phyloP scores from a whole-genome alignment of 1,139 yeast genomes.

The Hemisphaericaspora subhashii region DNA sequence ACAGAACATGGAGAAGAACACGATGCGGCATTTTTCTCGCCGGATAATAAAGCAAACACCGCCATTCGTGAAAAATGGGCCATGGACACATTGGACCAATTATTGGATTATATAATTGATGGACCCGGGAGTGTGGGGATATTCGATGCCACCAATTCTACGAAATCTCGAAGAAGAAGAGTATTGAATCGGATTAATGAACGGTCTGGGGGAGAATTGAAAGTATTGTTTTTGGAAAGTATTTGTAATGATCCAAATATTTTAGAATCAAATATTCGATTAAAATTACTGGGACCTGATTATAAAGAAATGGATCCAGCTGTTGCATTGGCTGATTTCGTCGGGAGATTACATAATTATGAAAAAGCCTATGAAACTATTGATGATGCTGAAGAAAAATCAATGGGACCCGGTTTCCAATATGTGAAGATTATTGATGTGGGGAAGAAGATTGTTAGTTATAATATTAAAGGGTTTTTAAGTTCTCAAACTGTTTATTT shows the following conservation, averaged over 20 bases:
- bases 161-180: conserved; percentile 66
- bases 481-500: conserved; percentile 94
- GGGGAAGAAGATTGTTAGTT: conserved; percentile 90
- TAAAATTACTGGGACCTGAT: conserved; percentile 92
- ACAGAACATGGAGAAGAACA: conserved; percentile 32
- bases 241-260: conserved; percentile 78
- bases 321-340: conserved; percentile 76
- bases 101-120: conserved; percentile 74
- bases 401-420: conserved; percentile 57
- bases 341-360: conserved; percentile 77
- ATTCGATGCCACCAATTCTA: conserved; percentile 93
- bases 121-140: conserved; percentile 93
- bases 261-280: conserved; percentile 76
- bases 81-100: conserved; percentile 83
- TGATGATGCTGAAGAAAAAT: conserved; percentile 68
- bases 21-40: conserved; percentile 83
- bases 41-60: conserved; percentile 67
- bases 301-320: conserved; percentile 84
- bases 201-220: conserved; percentile 70
- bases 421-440: conserved; percentile 96
- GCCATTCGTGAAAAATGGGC: conserved; percentile 92
- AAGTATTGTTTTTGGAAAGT: conserved; percentile 82
- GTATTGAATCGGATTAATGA: conserved; percentile 71
- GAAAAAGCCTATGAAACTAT: conserved; percentile 90
- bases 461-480: conserved; percentile 85